Evolutionary conservation across 2,329 filamentous ascomycete species (phyloP).

Genomic region (Salinomyces thailandicus): DNA sequence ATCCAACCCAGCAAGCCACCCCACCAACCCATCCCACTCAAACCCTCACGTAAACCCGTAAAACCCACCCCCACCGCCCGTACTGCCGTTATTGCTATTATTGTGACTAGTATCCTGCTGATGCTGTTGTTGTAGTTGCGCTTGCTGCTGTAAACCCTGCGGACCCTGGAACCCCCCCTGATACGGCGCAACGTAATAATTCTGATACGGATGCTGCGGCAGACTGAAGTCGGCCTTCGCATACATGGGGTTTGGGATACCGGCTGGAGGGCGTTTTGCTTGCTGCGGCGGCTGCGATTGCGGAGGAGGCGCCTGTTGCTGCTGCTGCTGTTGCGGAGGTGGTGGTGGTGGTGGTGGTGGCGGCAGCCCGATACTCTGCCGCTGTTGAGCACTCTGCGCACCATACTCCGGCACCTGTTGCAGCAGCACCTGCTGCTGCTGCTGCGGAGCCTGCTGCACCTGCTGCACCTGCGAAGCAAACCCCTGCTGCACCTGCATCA

Average conservation of each 20-base stretch:
- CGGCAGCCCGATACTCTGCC: slow-evolving; percentile 1
- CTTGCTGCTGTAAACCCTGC: background rate
- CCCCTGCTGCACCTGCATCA: slow-evolving; percentile 14
- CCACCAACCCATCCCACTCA: background rate
- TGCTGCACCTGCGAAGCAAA: slow-evolving; percentile 5
- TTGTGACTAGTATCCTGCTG: too few species aligned
- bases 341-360: background rate
- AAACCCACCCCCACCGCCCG: too few species aligned
- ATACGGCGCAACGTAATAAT: slow-evolving; percentile 62
- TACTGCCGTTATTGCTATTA: too few species aligned
- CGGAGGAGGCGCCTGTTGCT: slow-evolving; percentile 19
- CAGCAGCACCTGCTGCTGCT: background rate
- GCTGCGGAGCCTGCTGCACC: slow-evolving; percentile 11
- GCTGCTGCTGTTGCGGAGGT: background rate
- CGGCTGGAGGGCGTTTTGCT: slow-evolving; percentile 30
- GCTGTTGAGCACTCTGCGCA: background rate
- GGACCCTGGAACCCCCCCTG: background rate
- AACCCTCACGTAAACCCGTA: too few species aligned
- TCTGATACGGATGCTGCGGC: slow-evolving; percentile 71
- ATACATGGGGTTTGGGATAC: slow-evolving; percentile 59
- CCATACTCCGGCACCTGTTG: background rate
- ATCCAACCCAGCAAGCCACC: background rate
- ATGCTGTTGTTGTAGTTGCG: too few species aligned
- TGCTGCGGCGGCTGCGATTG: slow-evolving; percentile 17
- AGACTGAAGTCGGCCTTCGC: slow-evolving; percentile 63